Evolutionary conservation across 192 early-diverging fungal genomes (phyloP).

Genomic region (Ambispora gerdemannii): DNA sequence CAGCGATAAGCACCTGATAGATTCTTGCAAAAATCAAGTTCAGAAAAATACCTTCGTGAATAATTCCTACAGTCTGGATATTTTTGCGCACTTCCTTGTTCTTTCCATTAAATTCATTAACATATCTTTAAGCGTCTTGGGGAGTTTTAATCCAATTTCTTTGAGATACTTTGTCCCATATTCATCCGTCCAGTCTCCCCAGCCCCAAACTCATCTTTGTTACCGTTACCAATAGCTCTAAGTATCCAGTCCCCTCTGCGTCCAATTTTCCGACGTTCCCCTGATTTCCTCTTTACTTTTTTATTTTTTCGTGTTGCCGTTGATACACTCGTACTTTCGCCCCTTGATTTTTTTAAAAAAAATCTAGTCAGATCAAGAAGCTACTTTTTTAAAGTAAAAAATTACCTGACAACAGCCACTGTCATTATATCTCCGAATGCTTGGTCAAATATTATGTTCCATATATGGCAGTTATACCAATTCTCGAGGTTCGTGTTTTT

Average conservation of each 20-base stretch:
- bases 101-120: slow-evolving; percentile 15
- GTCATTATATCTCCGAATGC: slow-evolving; percentile 11
- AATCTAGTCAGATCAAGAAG: not conserved
- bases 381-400: slow-evolving; percentile 1
- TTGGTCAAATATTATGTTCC: slow-evolving; percentile 28
- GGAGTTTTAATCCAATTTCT: slow-evolving; percentile 11
- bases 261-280: slow-evolving; percentile 13
- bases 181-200: not conserved
- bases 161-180: slow-evolving; percentile 3
- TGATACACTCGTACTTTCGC: slow-evolving; percentile 28
- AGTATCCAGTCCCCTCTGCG: slow-evolving; percentile 21
- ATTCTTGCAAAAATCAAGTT: not conserved
- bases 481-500: slow-evolving; percentile 12
- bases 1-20: not conserved
- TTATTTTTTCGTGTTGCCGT: slow-evolving; percentile 26
- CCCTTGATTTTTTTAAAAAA: slow-evolving; percentile 14
- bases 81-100: not conserved
- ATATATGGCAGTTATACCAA: slow-evolving; percentile 31
- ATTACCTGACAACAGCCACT: slow-evolving; percentile 30
- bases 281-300: slow-evolving; percentile 18
- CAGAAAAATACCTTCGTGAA: slow-evolving; percentile 7
- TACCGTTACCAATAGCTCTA: slow-evolving; percentile 14
- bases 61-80: slow-evolving; percentile 12
- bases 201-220: slow-evolving; percentile 9
- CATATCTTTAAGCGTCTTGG: slow-evolving; percentile 9